phyloP scores from a whole-genome alignment of 1,284 basidiomycete species.

The Tylopilus sp. region DNA sequence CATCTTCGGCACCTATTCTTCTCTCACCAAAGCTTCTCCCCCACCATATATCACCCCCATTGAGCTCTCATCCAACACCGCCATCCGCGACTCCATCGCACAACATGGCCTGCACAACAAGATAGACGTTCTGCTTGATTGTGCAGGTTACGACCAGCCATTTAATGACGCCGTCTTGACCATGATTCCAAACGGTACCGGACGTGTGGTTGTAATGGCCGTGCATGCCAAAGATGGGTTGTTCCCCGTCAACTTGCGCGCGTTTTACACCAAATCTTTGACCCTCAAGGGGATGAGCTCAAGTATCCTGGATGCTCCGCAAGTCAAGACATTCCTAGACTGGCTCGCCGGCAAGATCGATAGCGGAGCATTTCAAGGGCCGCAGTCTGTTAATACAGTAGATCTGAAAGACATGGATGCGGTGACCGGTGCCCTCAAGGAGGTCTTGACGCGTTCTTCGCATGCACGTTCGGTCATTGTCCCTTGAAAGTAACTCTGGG shows the following conservation, averaged over 20 bases:
- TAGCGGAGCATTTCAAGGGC: conserved; percentile 38
- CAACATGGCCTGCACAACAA: conserved; percentile 41
- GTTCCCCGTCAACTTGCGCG: conserved; percentile 43
- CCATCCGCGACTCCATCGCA: conserved; percentile 43
- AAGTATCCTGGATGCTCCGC: conserved; percentile 29
- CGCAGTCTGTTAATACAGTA: conserved; percentile 34
- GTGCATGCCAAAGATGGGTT: conserved; percentile 46
- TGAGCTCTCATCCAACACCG: conserved; percentile 41
- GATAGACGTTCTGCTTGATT: conserved; percentile 47
- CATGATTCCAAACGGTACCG: conserved; percentile 45
- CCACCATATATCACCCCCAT: conserved; percentile 44
- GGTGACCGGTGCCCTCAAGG: conserved; percentile 36
- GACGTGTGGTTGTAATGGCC: conserved; percentile 48
- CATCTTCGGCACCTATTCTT: conserved; percentile 48
- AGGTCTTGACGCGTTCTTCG: conserved; percentile 38
- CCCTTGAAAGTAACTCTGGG: conserved; percentile 19
- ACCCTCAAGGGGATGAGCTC: conserved; percentile 47
- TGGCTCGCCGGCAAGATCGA: conserved; percentile 43
- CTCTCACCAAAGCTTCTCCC: conserved; percentile 33
- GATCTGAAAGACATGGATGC: conserved; percentile 29
- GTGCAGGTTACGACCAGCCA: conserved; percentile 45
- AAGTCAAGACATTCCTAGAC: conserved; percentile 45
- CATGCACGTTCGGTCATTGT: conserved; percentile 44
- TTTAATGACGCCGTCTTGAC: conserved; percentile 47
- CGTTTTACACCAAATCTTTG: conserved; percentile 45